A percentile compares a stretch with the other conserved stretches of the same genome.
Evolutionary conservation across 768 basidiomycete species (phyloP).

Genomic region (Fistulinella prunicolor): DNA sequence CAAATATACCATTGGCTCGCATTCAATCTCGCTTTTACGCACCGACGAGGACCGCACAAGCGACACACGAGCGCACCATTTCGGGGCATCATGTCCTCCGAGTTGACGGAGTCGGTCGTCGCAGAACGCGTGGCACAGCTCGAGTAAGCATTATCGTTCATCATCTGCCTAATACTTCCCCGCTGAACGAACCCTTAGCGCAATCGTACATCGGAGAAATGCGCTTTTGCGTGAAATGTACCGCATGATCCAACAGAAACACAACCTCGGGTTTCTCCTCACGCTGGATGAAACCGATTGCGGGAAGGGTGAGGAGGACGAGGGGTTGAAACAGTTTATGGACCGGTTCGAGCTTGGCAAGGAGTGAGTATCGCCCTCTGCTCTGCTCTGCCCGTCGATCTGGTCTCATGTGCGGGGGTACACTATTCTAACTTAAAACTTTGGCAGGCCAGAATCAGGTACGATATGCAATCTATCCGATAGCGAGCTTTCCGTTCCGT

Average conservation of each 20-base stretch:
- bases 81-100: constrained; percentile 21
- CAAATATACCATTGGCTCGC: neutral
- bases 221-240: constrained; percentile 71
- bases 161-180: neutral
- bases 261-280: constrained; percentile 42
- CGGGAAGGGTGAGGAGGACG: constrained; percentile 33
- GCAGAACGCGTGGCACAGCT: constrained; percentile 35
- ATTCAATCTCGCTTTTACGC: neutral
- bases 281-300: constrained; percentile 36
- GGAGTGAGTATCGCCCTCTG: constrained; percentile 38
- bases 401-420: constrained; percentile 4
- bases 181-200: constrained; percentile 36
- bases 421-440: constrained; percentile 5
- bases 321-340: constrained; percentile 47
- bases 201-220: constrained; percentile 64
- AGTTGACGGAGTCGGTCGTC: constrained; percentile 35
- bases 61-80: constrained; percentile 2
- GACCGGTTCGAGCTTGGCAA: constrained; percentile 53
- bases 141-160: constrained; percentile 22
- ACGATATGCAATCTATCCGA: constrained; percentile 38
- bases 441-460: constrained; percentile 39
- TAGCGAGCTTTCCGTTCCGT: constrained; percentile 27
- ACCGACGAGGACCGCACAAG: neutral
- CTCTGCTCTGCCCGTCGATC: neutral
- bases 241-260: constrained; percentile 55